A percentile compares a stretch with the other conserved stretches of the same genome.
phyloP scores from a whole-genome alignment of 352 stramenopile genomes.

The Phytophthora fragariae region DNA sequence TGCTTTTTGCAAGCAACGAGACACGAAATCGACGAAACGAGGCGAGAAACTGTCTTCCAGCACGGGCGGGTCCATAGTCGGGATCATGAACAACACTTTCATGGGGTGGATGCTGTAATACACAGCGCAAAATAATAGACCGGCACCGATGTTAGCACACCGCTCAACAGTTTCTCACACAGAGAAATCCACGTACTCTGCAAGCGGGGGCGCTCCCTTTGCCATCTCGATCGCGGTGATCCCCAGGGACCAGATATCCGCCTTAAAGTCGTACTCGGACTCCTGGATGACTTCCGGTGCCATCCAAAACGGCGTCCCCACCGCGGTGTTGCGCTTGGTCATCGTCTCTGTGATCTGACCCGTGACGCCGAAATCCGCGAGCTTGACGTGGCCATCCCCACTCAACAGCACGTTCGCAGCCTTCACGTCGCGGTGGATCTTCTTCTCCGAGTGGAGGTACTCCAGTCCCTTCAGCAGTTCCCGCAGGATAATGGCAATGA shows the following conservation, averaged over 20 bases:
- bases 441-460: slow-evolving; percentile 86
- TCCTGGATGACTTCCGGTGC: slow-evolving; percentile 89
- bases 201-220: slow-evolving; percentile 95
- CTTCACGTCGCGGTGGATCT: slow-evolving; percentile 90
- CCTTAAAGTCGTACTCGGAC: slow-evolving; percentile 95
- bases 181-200: slow-evolving; percentile 57
- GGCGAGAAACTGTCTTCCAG: slow-evolving; percentile 84
- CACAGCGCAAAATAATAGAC: not conserved
- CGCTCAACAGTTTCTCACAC: not conserved
- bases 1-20: slow-evolving; percentile 88
- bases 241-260: slow-evolving; percentile 98
- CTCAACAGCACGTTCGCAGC: slow-evolving; percentile 85
- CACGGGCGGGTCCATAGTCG: slow-evolving; percentile 91
- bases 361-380: slow-evolving; percentile 90
- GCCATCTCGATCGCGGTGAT: slow-evolving; percentile 99
- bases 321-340: slow-evolving; percentile 98
- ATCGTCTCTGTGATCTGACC: slow-evolving; percentile 97
- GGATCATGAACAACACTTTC: slow-evolving; percentile 99
- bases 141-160: slow-evolving; percentile 9
- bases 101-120: slow-evolving; percentile 96
- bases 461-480: slow-evolving; percentile 81
- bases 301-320: slow-evolving; percentile 99
- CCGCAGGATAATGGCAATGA: slow-evolving; percentile 86
- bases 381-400: slow-evolving; percentile 81
- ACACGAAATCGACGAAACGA: slow-evolving; percentile 91